Conservation (phyloP, 2,329 filamentous ascomycete genomes). For the Ascochyta clinopodiicola region DNA sequence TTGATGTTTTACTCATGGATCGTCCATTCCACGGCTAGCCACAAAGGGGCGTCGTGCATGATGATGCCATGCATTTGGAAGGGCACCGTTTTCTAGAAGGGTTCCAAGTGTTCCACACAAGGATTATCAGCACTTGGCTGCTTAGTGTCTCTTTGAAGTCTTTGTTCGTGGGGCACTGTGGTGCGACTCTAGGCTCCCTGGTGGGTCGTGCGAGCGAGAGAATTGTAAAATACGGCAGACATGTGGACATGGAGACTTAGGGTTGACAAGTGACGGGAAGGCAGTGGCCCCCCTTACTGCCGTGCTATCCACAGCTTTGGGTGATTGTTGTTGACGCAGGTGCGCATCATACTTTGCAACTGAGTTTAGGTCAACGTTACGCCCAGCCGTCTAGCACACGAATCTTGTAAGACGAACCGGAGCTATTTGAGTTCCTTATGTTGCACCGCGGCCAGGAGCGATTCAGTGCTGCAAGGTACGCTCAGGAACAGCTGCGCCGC, state of each 20-base stretch:
- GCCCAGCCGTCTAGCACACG: conserved; percentile 29
- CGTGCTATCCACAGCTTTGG: not conserved
- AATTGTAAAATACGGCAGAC: not conserved
- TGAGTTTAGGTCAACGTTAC: conserved; percentile 25
- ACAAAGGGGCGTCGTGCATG: conserved; percentile 32
- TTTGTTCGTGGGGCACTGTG: conserved; percentile 20
- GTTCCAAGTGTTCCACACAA: conserved; percentile 39
- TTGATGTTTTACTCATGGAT: conserved; percentile 5
- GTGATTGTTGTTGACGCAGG: not conserved
- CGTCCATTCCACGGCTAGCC: conserved; percentile 5
- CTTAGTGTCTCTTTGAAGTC: conserved; percentile 14
- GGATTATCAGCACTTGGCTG: conserved; percentile 24
- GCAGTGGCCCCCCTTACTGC: conserved; percentile 1
- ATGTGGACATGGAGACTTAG: not conserved
- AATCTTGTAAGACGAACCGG: conserved; percentile 32
- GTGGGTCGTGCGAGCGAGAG: conserved; percentile 11
- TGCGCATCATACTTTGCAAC: conserved; percentile 9
- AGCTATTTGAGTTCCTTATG: conserved; percentile 36
- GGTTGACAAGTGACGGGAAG: not conserved
- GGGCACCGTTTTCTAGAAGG: conserved; percentile 38
- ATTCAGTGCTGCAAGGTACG: conserved; percentile 46
- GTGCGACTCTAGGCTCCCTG: conserved; percentile 30
- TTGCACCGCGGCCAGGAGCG: conserved; percentile 35
- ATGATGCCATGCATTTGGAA: conserved; percentile 9
- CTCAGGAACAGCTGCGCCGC: conserved; percentile 32